These are phyloP conservation scores for Magnusiomyces fungicola DNA, from an alignment of 1,139 yeast genomes.

Conservation along the genomic window DNA sequence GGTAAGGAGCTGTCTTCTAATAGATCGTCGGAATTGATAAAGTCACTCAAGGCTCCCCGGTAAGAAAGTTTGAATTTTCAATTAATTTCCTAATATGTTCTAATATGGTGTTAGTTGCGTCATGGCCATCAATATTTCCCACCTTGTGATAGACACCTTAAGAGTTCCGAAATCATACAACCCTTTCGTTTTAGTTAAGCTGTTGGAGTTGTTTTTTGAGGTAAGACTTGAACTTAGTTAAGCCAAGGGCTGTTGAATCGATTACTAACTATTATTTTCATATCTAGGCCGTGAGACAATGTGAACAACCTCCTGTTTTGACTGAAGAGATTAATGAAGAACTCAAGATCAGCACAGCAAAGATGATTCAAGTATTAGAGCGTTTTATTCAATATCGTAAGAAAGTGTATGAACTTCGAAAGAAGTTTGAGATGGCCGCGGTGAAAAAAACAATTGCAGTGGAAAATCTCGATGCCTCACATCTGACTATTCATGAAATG, in stretches of 20 bases:
- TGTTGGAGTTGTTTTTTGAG: background rate
- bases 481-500: background rate
- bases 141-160: background rate
- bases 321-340: too few species aligned
- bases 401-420: background rate
- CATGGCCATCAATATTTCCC: background rate
- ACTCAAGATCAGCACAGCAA: background rate
- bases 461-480: background rate
- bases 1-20: background rate
- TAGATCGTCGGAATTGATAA: background rate
- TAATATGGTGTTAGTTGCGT: background rate
- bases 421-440: background rate
- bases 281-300: background rate
- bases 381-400: background rate
- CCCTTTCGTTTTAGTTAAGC: background rate
- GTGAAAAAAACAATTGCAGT: background rate
- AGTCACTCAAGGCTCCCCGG: background rate
- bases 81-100: background rate
- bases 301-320: background rate
- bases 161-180: background rate
- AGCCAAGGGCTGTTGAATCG: background rate
- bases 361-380: background rate
- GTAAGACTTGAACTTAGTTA: conserved; percentile 2
- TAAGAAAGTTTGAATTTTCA: background rate
- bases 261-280: background rate